Base-by-base conservation (phyloP, 192 early-diverging fungal genomes). In the Coemansia reversa region DNA sequence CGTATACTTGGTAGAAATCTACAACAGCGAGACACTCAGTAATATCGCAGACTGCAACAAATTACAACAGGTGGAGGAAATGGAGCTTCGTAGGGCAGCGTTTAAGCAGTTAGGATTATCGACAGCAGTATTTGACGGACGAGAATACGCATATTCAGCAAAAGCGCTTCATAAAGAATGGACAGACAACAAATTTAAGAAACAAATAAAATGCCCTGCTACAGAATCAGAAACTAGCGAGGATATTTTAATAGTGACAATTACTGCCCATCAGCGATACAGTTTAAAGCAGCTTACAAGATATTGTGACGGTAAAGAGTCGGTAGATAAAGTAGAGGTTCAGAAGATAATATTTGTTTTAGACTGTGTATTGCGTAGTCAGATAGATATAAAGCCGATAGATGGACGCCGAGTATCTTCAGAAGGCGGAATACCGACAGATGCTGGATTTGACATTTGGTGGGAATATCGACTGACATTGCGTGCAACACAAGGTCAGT, bases 401-500 rank as follows among this genome's bases (percentile, higher is more conserved):
- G 53, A 29, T 4, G 55, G 52, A 4, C 45, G 60, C 19, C 28
- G 47, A 20, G 32, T 63, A n/a, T 14, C 30, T 9, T 5, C n/a
- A 0, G 28, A 60, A 1, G 20, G 25, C 7, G 18, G 23, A 0
- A 33, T 65, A 4, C 3, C 9, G 12, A 69, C 63, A 4, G 25
- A 18, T 7, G 52, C 33, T 7, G 76, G 71, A 24, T 72, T 57
- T 49, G 67, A 69, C 4, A 49, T 74, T 20, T 62, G 61, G 58
- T 79, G 76, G 76, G 64, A 64, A 29, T 70, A 74, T 57, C 62
- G 63, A 12, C 42, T 56, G 27, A 69, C 76, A 1, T 35, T 67
- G 24, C 58, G 64, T 8, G 48, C 67, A 12, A 55, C 62, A 1
- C 55, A 33, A 4, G 29, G 48, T 1, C n/a, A 27, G 2, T 27